Evolutionary conservation across 192 early-diverging fungal genomes (phyloP).

Genomic region (Umbelopsis sp.): DNA sequence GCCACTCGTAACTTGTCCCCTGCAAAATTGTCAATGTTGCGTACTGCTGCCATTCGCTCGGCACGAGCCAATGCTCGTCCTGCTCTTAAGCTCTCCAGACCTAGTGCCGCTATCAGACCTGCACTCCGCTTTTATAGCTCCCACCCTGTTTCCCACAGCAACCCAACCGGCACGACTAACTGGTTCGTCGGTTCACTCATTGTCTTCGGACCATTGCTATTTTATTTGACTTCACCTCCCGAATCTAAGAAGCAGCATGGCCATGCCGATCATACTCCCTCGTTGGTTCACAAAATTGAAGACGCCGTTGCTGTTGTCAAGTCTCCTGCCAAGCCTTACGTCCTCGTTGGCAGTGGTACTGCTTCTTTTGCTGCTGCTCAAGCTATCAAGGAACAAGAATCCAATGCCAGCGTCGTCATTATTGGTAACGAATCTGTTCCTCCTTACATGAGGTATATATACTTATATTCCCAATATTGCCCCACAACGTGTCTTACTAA

Average conservation of each 20-base stretch:
- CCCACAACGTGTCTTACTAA: background rate
- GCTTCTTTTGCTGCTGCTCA: conserved; percentile 61
- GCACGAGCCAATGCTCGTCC: conserved; percentile 1
- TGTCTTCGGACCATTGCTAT: conserved; percentile 51
- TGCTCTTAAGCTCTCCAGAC: background rate
- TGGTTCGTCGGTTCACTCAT: conserved; percentile 52
- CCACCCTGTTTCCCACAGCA: background rate
- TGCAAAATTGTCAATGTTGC: conserved; percentile 20
- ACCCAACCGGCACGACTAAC: conserved; percentile 22
- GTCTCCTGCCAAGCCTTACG: conserved; percentile 40
- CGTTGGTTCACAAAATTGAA: background rate
- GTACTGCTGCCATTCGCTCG: conserved; percentile 12
- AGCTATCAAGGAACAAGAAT: conserved; percentile 62
- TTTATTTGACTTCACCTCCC: conserved; percentile 49
- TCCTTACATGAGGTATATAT: conserved; percentile 58
- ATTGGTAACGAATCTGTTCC: conserved; percentile 55
- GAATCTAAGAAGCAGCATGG: conserved; percentile 40
- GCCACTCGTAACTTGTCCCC: background rate
- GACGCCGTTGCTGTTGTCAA: background rate
- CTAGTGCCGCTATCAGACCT: background rate
- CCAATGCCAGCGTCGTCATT: conserved; percentile 61
- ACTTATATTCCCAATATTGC: background rate
- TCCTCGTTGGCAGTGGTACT: conserved; percentile 61
- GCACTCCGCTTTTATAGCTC: conserved; percentile 5
- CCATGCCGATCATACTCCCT: conserved; percentile 22